Percentiles rank a stretch among this genome's conserved stretches.
Conservation (phyloP, 129 eudicot species). For the Artemisia argyi region DNA sequence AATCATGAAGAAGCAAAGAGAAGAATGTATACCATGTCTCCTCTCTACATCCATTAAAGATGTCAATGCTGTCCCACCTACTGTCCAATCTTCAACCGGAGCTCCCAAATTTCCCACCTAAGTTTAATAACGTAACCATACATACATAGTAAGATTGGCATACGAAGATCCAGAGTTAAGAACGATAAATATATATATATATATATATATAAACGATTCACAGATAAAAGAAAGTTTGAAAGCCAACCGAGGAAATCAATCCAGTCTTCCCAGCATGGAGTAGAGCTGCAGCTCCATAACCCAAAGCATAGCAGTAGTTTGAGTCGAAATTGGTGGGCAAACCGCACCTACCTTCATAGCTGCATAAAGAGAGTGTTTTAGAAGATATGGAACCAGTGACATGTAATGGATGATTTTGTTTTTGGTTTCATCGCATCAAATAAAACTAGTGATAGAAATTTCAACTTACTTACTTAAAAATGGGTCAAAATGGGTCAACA, state of each 20-base stretch:
- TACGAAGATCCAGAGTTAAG: background rate
- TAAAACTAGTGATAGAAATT: background rate
- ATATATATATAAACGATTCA: constrained; percentile 1
- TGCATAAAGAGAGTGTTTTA: constrained; percentile 26
- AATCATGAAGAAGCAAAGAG: background rate
- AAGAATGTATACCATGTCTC: constrained; percentile 72
- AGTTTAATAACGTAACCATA: constrained; percentile 3
- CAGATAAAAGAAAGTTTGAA: background rate
- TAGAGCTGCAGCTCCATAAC: constrained; percentile 91
- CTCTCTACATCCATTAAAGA: constrained; percentile 97
- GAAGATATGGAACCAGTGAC: background rate
- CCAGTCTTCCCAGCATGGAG: constrained; percentile 93
- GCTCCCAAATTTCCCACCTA: constrained; percentile 94
- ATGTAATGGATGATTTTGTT: background rate
- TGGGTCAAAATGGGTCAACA: background rate
- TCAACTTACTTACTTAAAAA: background rate
- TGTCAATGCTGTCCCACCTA: constrained; percentile 95
- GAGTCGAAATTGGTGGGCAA: constrained; percentile 90
- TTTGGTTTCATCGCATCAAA: background rate
- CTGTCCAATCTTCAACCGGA: constrained; percentile 95
- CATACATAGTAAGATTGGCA: background rate
- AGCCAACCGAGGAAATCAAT: constrained; percentile 79
- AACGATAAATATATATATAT: background rate
- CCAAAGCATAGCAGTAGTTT: constrained; percentile 93
- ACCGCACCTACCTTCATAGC: constrained; percentile 98